Base-by-base conservation (phyloP, 805 yeast genomes). In the Ogataea saltuana region DNA sequence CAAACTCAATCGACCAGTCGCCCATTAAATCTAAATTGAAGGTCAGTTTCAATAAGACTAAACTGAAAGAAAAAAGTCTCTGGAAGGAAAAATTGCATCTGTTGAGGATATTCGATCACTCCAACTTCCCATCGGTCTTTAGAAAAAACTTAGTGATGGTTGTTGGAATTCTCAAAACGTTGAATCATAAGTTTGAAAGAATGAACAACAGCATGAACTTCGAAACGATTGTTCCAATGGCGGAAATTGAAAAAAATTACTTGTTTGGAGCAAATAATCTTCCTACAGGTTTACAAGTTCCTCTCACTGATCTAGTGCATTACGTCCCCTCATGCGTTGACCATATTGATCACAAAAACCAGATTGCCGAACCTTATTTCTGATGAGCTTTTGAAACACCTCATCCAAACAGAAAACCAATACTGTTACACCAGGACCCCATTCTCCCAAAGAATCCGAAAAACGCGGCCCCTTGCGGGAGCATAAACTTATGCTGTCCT, bases 371-470 rank as follows among this genome's bases (percentile, higher is more conserved):
- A 9, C 28, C 31, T 31, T 38, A 35, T 28, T 36, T 16, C 28
- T 19, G 8, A 16, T n/a, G n/a, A n/a, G n/a, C n/a, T n/a, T n/a
- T n/a, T n/a, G n/a, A n/a, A n/a, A n/a, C n/a, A 22, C 3, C 19
- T 45, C 36, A 58, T 5, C 71, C 76, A 53, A 83, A 88, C 3
- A 84, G 60, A 19, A 86, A 68, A 20, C 95, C 95, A 31, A 88
- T 55, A 1, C 88, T 85, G 54, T 82, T 81, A 31, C 83, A 63
- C 96, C 97, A 89, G 23, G 61, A 55, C 0, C 83, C 83, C 13
- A 75, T 62, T 53, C 76, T 76, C 2, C 96, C 97, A 47, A 74
- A 78, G 42, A 91, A 54, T 0, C 96, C 98, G 7, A 81, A 71
- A 11, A 91, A 64, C 6, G 66, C 54, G 47, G 67, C 74, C 0